A percentile compares a stretch with the other conserved stretches of the same genome.
Evolutionary conservation across 148 eudicot species (phyloP).

Genomic region (Rhododendron simsii): DNA sequence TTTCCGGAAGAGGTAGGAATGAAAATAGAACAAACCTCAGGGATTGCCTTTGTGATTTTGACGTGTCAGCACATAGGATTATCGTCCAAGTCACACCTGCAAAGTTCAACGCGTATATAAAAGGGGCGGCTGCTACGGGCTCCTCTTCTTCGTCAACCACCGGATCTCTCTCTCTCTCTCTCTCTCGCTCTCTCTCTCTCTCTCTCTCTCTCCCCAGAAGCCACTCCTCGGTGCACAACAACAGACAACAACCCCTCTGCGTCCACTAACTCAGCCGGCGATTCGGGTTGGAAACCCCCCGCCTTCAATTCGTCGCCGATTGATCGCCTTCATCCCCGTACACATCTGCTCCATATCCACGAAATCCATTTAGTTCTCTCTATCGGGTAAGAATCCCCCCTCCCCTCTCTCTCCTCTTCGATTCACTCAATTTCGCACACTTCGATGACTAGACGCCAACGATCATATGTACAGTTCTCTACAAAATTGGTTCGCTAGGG

Average conservation of each 20-base stretch:
- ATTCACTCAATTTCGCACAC: not conserved
- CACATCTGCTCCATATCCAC: not conserved
- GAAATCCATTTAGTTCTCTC: slow-evolving; percentile 14
- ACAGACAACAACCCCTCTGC: not conserved
- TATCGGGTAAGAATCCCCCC: slow-evolving; percentile 24
- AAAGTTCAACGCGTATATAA: not conserved
- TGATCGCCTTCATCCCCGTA: not conserved
- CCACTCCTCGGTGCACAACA: not conserved
- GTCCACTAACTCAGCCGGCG: not conserved
- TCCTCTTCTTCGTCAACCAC: not conserved
- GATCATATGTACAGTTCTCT: not conserved
- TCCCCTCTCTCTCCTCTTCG: not conserved
- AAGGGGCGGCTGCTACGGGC: not conserved
- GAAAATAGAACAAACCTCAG: not conserved
- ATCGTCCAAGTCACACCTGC: not conserved
- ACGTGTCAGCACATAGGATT: not conserved
- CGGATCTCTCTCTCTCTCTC: not conserved
- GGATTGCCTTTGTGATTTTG: not conserved
- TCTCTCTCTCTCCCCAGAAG: not conserved
- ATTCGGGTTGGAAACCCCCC: not conserved
- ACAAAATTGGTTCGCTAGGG: not conserved
- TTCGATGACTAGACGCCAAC: not conserved
- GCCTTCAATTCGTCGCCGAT: not conserved
- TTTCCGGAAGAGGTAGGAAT: not conserved
- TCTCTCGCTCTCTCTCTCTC: not conserved